Evolutionary conservation across 352 stramenopile species (phyloP), one percentile per base, ranked within the genome.

Genomic region (Globisporangium abappressorium): DNA sequence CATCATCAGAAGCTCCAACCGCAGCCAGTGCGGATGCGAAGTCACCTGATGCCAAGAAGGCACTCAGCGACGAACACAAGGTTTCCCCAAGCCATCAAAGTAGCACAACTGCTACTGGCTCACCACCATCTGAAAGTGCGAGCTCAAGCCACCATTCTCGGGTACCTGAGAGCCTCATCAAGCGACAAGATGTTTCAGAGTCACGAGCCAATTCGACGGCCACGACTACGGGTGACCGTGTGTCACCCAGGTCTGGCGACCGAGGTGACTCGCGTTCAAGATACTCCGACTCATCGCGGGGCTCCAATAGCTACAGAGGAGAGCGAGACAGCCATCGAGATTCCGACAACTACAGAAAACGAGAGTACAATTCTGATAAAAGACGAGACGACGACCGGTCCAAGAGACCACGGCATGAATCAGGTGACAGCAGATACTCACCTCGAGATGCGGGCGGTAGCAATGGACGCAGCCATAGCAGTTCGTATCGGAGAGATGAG

Each of bases 331-430:
- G 15, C n/a, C 33, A 57, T 14, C 61, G 61, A 15, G 47, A 58
- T 33, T 33, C 14, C 7, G n/a, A 51, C 28, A 28, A 1, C 43
- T 57, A 57, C n/a, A 56, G 34, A 22, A 69, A 69, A 24, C 64
- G 56, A 24, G 64, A 64, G 8, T 57, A 69, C 33, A 38, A 38
- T 11, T 34, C 30, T 11, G 43, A 69, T 7, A 34, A 30, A 33
- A 11, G 64, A 24, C n/a, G 33, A 20, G 51, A 41, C 18, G 56
- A 61, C 7, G 49, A 61, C 9, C 49, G 22, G 41, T 41, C 65
- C 1, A 70, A 72, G 33, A 38, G 62, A 28, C 55, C 61, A 9
- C 60, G 62, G 8, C 28, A 59, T 43, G 28, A 68, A 24, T 30
- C 34, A 22, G 47, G 9, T 26, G 15, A 71, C 24, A 46, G 33